Evolutionary conservation across 2,329 filamentous ascomycete genomes (phyloP).

Genomic region (Phialophora macrospora): DNA sequence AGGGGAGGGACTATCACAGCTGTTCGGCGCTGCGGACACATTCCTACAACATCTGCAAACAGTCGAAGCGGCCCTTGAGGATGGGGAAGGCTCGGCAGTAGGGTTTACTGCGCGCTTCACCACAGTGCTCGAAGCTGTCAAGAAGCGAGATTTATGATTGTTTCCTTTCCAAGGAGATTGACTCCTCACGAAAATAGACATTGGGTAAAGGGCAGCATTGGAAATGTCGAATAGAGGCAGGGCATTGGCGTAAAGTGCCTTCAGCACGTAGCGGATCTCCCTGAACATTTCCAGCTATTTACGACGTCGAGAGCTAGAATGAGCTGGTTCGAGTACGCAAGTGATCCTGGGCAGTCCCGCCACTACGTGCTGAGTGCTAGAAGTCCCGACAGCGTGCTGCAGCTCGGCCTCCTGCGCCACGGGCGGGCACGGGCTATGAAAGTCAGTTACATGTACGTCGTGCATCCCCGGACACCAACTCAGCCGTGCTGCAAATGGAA

Average conservation of each 20-base stretch:
- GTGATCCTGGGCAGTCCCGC: neutral
- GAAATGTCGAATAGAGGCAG: conserved; percentile 16
- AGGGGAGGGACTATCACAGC: conserved; percentile 53
- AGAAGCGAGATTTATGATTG: conserved; percentile 12
- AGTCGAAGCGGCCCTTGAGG: conserved; percentile 54
- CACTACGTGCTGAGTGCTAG: neutral
- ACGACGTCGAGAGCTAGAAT: neutral
- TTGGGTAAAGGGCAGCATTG: conserved; percentile 23
- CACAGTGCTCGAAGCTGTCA: conserved; percentile 25
- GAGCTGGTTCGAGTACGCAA: neutral
- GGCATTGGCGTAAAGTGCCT: neutral
- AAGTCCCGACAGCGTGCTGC: neutral
- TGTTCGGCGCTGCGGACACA: conserved; percentile 65
- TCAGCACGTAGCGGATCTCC: neutral
- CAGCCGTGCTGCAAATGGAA: conserved; percentile 5
- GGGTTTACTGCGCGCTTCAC: conserved; percentile 30
- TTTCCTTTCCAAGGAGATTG: neutral
- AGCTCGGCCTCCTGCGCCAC: neutral
- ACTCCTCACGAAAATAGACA: conserved; percentile 2
- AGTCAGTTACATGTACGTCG: neutral
- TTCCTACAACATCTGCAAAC: conserved; percentile 65
- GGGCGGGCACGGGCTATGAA: neutral
- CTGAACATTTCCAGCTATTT: conserved; percentile 6
- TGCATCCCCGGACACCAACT: neutral
- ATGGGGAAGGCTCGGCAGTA: conserved; percentile 22